Base-by-base conservation (phyloP, 148 eudicot genomes). In the Spergularia marina region DNA sequence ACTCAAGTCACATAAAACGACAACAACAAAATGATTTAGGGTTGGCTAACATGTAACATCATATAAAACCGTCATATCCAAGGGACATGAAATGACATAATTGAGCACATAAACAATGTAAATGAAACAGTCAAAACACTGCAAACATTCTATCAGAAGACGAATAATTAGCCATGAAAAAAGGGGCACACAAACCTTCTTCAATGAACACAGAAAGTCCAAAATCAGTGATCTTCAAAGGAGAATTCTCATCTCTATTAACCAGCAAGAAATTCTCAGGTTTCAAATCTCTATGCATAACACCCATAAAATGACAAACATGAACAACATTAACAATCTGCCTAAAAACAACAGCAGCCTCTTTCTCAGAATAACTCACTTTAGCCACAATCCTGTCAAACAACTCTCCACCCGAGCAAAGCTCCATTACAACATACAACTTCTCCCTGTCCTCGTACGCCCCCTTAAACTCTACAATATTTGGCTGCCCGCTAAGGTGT, bases 261-360 rank as follows among this genome's bases (percentile, higher is more conserved):
- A 80, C 84, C 77, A 93, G 47, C 90, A 93, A 84, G 84, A 93
- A 93, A 82, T 93, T 93, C 87, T 93, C 98, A 69, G 97, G 98
- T 86, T 93, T 93, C 82, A 91, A 87, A 73, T 93, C 98, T 60
- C 98, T 80, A 81, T 93, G 98, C 79, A 93, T 88, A 49, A 93
- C 98, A n/a, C 98, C 98, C 92, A 93, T 82, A 60, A 93, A 93
- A 93, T 93, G 98, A 53, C 98, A 93, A 10, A 85, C 94, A 83
- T 93, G 94, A 72, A 93, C 97, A 80, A 93, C 98, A 81, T 88
- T 93, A 71, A 93, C 91, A 79, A 93, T 83, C 79, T 91, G 98
- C 68, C 92, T 83, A 47, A 87, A 90, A 13, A 93, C 69, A 59
- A 78, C 81, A n/a, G 98, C 94, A 16, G 98, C 98, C 39, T 93